Evolutionary conservation across 2,329 filamentous ascomycete genomes (phyloP).

Genomic region (Verticillium klebahnii): DNA sequence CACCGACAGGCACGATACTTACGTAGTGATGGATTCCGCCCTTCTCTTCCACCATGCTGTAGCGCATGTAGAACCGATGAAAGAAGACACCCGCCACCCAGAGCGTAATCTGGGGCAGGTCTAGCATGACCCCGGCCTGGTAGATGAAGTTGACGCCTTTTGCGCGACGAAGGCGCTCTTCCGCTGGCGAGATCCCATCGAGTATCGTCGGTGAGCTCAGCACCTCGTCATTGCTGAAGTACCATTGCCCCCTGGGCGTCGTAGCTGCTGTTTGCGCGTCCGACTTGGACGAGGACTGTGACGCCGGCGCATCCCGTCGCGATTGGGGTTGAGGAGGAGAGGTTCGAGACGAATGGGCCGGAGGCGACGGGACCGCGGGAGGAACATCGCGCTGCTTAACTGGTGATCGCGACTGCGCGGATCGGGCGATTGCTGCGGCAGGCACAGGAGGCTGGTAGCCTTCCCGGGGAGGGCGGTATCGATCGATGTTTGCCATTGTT

Average conservation of each 20-base stretch:
- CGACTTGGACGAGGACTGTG: constrained; percentile 18
- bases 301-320: constrained; percentile 37
- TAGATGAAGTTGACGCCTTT: constrained; percentile 97
- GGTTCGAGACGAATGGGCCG: constrained; percentile 47
- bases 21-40: constrained; percentile 87
- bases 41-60: constrained; percentile 71
- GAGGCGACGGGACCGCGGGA: constrained; percentile 58
- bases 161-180: constrained; percentile 75
- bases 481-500: constrained; percentile 55
- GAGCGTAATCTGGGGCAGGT: constrained; percentile 86
- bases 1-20: constrained; percentile 25
- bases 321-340: constrained; percentile 48
- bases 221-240: constrained; percentile 81
- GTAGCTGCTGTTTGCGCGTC: constrained; percentile 12
- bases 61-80: constrained; percentile 92
- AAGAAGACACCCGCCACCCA: constrained; percentile 93
- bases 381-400: constrained; percentile 50
- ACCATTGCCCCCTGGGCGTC: constrained; percentile 66
- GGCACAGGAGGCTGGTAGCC: constrained; percentile 51
- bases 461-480: constrained; percentile 53
- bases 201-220: constrained; percentile 77
- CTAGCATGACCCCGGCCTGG: constrained; percentile 87
- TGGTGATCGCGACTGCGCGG: constrained; percentile 46
- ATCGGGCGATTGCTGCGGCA: constrained; percentile 31
- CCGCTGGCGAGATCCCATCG: constrained; percentile 70